Evolutionary conservation across 192 early-diverging fungal genomes (phyloP), one percentile per base, ranked within the genome.

Genomic region (Chytriomyces hyalinus): DNA sequence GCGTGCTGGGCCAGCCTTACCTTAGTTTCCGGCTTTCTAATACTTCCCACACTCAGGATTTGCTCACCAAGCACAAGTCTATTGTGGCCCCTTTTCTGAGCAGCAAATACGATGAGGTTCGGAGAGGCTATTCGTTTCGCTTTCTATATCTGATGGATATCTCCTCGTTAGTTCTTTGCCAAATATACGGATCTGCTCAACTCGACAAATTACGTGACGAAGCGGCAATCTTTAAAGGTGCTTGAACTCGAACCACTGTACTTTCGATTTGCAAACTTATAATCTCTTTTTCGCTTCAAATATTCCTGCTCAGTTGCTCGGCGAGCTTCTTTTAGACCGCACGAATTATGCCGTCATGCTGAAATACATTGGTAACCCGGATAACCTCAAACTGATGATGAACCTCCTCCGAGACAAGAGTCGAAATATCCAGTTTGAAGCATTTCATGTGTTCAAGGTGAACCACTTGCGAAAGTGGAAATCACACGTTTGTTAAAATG

Each of bases 361-460:
- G 46, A 85, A 90, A 65, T 99, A 95, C 83, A 99, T 99, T 79
- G 88, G 89, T 77, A 92, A 88, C 70, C 90, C 94, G 70, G 94
- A 93, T 53, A 98, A 99, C 78, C 84, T 99, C 67, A 97, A 98
- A 84, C 88, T 97, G 77, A 95, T 98, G 90, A 99, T 99, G 98
- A 97, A 94, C 73, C 84, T 97, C 67, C 85, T 99, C 64, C 89
- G 94, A 67, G 96, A 98, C 83, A 93, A 89, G 80, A 97, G 95
- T 82, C 91, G 94, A 79, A 99, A 98, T 80, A 99, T 99, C 76
- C 98, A 98, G 85, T 98, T 97, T 84, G 98, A 99, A 84, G 98
- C 98, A 0, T 99, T 99, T 89, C 98, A 99, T 86, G 96, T 98
- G 44, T 99, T 98, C 87, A 99, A 99, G 90, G 94, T 95, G 74